Evolutionary conservation across 768 basidiomycete genomes (phyloP).

Genomic region (Russula lepida): DNA sequence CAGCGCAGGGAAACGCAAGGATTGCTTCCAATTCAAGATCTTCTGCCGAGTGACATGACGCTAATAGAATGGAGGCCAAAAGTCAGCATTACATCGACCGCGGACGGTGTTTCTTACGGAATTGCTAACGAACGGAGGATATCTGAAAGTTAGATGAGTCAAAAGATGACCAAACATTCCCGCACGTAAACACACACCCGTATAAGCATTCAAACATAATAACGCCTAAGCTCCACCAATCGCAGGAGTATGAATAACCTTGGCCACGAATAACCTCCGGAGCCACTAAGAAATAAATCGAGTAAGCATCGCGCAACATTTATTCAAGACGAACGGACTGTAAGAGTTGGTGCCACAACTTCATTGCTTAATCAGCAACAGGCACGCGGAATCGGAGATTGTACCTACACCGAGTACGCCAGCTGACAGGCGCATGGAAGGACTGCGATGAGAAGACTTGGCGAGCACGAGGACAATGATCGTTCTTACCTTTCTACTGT

Average conservation of each 20-base stretch:
- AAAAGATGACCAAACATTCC: slow-evolving; percentile 8
- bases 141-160: slow-evolving; percentile 39
- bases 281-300: slow-evolving; percentile 49
- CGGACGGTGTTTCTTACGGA: slow-evolving; percentile 43
- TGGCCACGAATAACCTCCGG: slow-evolving; percentile 86
- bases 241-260: slow-evolving; percentile 90
- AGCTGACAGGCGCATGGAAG: slow-evolving; percentile 37
- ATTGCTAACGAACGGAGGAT: slow-evolving; percentile 93
- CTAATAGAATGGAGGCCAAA: slow-evolving; percentile 32
- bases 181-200: slow-evolving; percentile 50
- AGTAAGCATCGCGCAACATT: not conserved
- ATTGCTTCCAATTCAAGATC: slow-evolving; percentile 91
- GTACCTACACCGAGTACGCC: slow-evolving; percentile 79
- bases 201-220: slow-evolving; percentile 96
- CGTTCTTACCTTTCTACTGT: slow-evolving; percentile 71
- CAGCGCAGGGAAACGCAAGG: slow-evolving; percentile 76
- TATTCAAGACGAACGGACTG: slow-evolving; percentile 36
- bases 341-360: slow-evolving; percentile 84
- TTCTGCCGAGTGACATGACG: slow-evolving; percentile 94
- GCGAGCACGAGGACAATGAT: slow-evolving; percentile 25
- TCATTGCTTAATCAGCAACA: slow-evolving; percentile 25
- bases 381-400: not conserved
- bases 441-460: slow-evolving; percentile 16
- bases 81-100: slow-evolving; percentile 1
- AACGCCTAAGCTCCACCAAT: slow-evolving; percentile 98